Evolutionary conservation across 2,329 filamentous ascomycete genomes (phyloP).

Genomic region (Calonectria hawksworthii): DNA sequence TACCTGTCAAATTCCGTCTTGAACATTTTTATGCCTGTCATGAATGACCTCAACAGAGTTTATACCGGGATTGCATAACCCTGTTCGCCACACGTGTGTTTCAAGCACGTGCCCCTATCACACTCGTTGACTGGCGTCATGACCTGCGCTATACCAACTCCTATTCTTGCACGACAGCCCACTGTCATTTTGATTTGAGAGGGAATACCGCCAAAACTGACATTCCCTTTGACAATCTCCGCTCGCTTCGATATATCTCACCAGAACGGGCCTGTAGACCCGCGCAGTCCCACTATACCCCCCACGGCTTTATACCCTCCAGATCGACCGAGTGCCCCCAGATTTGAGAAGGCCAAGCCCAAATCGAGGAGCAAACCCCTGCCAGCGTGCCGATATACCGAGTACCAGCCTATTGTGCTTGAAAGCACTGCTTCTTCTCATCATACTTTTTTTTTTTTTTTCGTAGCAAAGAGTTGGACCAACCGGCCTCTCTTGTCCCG

Average conservation of each 20-base stretch:
- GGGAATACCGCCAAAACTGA: not conserved
- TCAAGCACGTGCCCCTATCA: not conserved
- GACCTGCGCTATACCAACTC: not conserved
- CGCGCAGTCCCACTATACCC: constrained; percentile 1
- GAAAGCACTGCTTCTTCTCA: not conserved
- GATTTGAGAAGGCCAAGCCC: not conserved
- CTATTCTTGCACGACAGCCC: not conserved
- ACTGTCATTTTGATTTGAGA: not conserved
- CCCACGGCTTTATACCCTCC: constrained; percentile 17
- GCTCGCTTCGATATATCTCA: not conserved
- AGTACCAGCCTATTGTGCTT: not conserved
- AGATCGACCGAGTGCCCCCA: constrained; percentile 5
- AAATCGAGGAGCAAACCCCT: not conserved
- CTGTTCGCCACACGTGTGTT: not conserved
- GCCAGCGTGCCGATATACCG: not conserved
- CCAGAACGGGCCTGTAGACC: constrained; percentile 14
- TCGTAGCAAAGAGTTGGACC: not conserved
- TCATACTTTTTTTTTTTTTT: not conserved
- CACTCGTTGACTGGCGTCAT: not conserved
- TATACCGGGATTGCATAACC: not conserved
- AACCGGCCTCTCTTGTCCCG: not conserved
- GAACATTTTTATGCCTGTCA: not conserved
- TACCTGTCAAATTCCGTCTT: not conserved
- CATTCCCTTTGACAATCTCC: constrained; percentile 4
- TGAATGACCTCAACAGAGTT: not conserved